These are phyloP conservation scores for Stenocarpella maydis DNA, from an alignment of 2,329 filamentous ascomycete genomes.

Conservation along the genomic window DNA sequence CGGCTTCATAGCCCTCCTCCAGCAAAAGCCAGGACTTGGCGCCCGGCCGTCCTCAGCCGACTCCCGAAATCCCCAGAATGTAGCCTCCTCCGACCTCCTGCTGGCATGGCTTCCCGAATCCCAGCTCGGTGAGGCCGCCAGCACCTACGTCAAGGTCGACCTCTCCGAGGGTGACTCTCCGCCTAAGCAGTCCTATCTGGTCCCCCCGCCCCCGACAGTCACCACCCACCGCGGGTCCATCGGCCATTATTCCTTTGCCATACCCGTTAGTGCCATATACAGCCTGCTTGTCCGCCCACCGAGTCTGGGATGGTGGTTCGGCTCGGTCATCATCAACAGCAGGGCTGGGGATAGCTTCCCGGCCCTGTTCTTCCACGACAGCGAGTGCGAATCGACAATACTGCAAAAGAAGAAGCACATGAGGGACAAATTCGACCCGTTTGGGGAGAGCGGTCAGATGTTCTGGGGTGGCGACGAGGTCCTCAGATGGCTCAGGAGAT, in stretches of 20 bases:
- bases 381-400: conserved; percentile 94
- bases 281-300: conserved; percentile 90
- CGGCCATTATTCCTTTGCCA: conserved; percentile 88
- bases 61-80: conserved; percentile 49
- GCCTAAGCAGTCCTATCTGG: conserved; percentile 86
- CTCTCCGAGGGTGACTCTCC: conserved; percentile 81
- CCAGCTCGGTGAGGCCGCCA: conserved; percentile 83
- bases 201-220: conserved; percentile 88
- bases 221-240: conserved; percentile 75
- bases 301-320: conserved; percentile 98
- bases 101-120: conserved; percentile 95
- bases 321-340: conserved; percentile 92
- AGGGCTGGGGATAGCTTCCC: conserved; percentile 92
- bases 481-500: conserved; percentile 86
- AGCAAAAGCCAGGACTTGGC: conserved; percentile 74
- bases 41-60: conserved; percentile 54
- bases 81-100: conserved; percentile 76
- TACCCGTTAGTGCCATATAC: conserved; percentile 90
- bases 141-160: conserved; percentile 96
- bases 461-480: conserved; percentile 99
- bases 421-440: conserved; percentile 88
- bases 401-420: conserved; percentile 89
- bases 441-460: conserved; percentile 83
- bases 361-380: conserved; percentile 96
- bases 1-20: conserved; percentile 90